A percentile compares a stretch with the other conserved stretches of the same genome.
These are phyloP conservation scores for Boletus reticulatus DNA, from an alignment of 768 basidiomycete species.

Conservation along the genomic window DNA sequence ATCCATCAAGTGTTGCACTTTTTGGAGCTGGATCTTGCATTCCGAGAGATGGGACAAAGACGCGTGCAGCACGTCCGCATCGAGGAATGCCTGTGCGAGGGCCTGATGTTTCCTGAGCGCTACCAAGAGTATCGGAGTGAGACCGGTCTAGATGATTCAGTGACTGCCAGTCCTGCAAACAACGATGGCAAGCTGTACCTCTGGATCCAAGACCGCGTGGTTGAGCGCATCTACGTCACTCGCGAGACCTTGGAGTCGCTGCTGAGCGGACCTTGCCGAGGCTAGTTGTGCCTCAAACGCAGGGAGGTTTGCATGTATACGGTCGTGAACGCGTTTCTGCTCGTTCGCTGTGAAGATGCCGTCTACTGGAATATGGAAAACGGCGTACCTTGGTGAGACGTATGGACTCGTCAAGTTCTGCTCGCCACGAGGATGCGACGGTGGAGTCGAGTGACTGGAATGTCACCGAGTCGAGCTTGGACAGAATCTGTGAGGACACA, in stretches of 20 bases:
- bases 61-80: conserved; percentile 50
- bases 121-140: conserved; percentile 57
- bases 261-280: conserved; percentile 63
- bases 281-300: conserved; percentile 62
- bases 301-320: conserved; percentile 63
- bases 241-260: conserved; percentile 50
- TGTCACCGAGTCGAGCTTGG: conserved; percentile 64
- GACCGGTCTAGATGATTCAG: conserved; percentile 52
- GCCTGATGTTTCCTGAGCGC: conserved; percentile 57
- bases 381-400: conserved; percentile 60
- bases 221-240: conserved; percentile 52
- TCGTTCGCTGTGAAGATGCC: conserved; percentile 11
- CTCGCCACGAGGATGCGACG: conserved; percentile 66
- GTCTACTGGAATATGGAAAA: neutral
- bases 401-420: conserved; percentile 72
- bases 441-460: conserved; percentile 55
- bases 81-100: conserved; percentile 59
- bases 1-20: conserved; percentile 46
- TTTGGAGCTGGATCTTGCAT: conserved; percentile 47
- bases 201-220: conserved; percentile 50
- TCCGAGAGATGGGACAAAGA: conserved; percentile 54
- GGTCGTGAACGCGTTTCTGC: conserved; percentile 69
- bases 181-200: conserved; percentile 43
- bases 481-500: conserved; percentile 68
- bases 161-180: conserved; percentile 5